Conservation (phyloP, 2,329 filamentous ascomycete genomes). For the Boeremia lycopersici region DNA sequence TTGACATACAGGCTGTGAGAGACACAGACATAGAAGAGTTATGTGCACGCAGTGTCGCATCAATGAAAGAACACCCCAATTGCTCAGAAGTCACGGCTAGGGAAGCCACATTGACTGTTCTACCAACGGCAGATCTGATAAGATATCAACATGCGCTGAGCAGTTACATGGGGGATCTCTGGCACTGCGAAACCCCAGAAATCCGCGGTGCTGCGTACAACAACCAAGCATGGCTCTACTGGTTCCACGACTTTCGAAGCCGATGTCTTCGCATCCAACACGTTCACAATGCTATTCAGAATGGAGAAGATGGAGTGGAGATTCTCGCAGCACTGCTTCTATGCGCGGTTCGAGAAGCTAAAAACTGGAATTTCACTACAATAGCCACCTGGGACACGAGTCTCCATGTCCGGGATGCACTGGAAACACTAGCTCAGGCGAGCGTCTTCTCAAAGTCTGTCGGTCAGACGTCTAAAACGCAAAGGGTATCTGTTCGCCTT, state of each 20-base stretch:
- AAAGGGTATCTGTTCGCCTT: slow-evolving; percentile 2
- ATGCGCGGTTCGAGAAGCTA: slow-evolving; percentile 3
- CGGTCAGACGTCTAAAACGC: neutral
- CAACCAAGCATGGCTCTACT: slow-evolving; percentile 9
- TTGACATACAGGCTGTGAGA: neutral
- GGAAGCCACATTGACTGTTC: neutral
- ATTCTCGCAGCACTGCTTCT: slow-evolving; percentile 1
- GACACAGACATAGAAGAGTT: neutral
- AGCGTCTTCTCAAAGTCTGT: neutral
- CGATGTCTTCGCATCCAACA: slow-evolving; percentile 9
- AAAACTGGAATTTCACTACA: slow-evolving; percentile 6
- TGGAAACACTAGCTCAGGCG: neutral
- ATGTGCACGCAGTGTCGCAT: neutral
- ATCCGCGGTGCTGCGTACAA: neutral
- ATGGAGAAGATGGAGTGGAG: neutral
- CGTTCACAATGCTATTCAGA: neutral
- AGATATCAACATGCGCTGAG: slow-evolving; percentile 9
- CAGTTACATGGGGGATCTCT: slow-evolving; percentile 1
- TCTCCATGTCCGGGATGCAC: neutral
- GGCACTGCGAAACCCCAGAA: neutral
- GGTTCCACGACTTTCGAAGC: slow-evolving; percentile 7
- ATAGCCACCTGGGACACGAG: slow-evolving; percentile 3
- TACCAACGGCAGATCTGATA: slow-evolving; percentile 4
- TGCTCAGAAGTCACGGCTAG: neutral
- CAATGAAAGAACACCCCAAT: neutral